A percentile compares a stretch with the other conserved stretches of the same genome.
Evolutionary conservation across 495 filamentous ascomycete genomes (phyloP).

Genomic region (Rhypophila decipiens): DNA sequence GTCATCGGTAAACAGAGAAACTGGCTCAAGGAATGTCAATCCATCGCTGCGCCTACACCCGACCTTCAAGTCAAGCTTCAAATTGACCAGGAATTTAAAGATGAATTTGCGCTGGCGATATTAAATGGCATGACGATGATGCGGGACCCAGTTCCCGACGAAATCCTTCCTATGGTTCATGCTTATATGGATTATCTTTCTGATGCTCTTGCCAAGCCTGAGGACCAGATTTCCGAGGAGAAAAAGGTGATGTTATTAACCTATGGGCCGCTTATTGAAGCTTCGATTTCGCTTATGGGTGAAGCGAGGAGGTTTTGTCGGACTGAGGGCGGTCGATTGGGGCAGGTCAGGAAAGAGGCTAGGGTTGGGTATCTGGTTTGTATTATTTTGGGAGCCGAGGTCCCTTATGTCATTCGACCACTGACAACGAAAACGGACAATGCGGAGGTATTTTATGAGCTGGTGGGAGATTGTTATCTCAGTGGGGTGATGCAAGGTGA

Average conservation of each 20-base stretch:
- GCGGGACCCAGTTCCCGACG: constrained; percentile 12
- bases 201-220: neutral
- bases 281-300: constrained; percentile 1
- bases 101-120: constrained; percentile 8
- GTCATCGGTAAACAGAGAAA: neutral
- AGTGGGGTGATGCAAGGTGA: constrained; percentile 9
- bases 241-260: constrained; percentile 1
- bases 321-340: constrained; percentile 14
- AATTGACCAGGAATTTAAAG: neutral
- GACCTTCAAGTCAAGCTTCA: neutral
- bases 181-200: constrained; percentile 5
- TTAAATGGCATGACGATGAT: constrained; percentile 10
- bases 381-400: constrained; percentile 20
- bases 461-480: constrained; percentile 5
- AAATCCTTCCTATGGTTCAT: constrained; percentile 5
- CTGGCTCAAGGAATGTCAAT: neutral
- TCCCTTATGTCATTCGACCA: constrained; percentile 19
- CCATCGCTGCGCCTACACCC: neutral
- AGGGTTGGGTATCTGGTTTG: constrained; percentile 18
- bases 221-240: neutral
- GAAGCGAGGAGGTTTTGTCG: constrained; percentile 7
- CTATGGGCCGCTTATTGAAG: constrained; percentile 4
- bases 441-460: neutral
- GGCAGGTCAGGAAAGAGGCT: constrained; percentile 2
- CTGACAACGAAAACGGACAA: neutral